Base-by-base conservation (phyloP, 768 basidiomycete species). In the Pleurotus cornucopiae region DNA sequence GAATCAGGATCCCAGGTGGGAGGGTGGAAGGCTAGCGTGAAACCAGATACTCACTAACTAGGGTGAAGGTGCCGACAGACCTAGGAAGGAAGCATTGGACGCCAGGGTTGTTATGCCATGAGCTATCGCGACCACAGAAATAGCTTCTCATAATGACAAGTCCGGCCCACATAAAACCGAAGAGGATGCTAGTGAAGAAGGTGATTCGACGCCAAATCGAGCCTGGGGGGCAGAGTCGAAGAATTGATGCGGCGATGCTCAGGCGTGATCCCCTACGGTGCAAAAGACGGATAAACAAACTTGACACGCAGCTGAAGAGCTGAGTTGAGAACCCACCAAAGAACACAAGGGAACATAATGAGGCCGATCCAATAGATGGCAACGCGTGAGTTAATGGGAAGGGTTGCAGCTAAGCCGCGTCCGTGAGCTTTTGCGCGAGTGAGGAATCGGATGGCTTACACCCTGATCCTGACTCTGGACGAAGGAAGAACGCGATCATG, bases 201-300 rank as follows among this genome's bases (percentile, higher is more conserved):
- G 49, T 16, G 14, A 49, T 6, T 5, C 49, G 49, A 18, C 49
- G 49, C 49, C 49, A 49, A 11, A 49, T 30, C 6, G 26, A 25
- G 23, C 49, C 49, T 2, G 23, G 34, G 25, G 51, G 38, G 20
- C 49, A 18, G 16, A 62, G 18, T 44, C 63, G 58, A 43, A 62
- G 56, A 16, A 63, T 61, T 2, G 56, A 58, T 26, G 62, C 37
- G 12, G 61, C 55, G 11, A 64, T 58, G 23, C 62, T 61, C 16
- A 64, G 48, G 9, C 62, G 60, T 6, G 63, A 53, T 5, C 54
- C 53, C 60, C 63, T 63, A 20, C 52, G 12, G 34, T 34, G 9
- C 30, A 9, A 18, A 20, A 21, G 9, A 16, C 34, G 16, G 2
- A 45, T 41, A 1, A 49, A 13, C 14, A 52, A 40, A n/a, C 34